Conservation (phyloP, 306 rosid genomes). For the Psophocarpus tetragonolobus region DNA sequence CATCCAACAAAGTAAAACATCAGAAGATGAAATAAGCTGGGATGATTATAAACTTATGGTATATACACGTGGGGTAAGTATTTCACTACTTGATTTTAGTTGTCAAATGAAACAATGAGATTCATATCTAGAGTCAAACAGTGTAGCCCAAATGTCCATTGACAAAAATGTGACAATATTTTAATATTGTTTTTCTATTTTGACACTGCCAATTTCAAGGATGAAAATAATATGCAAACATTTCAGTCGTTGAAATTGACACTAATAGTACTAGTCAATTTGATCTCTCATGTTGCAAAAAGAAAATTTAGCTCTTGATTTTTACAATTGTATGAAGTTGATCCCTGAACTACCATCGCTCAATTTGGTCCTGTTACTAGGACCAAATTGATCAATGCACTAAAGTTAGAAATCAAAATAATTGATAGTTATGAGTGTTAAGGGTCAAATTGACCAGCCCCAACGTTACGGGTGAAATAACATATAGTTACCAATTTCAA, state of each 20-base stretch:
- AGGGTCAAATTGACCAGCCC: not conserved
- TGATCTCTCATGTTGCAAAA: not conserved
- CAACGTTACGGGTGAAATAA: not conserved
- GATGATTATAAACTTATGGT: constrained; percentile 63
- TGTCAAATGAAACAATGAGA: not conserved
- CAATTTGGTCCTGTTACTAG: not conserved
- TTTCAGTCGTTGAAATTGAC: not conserved
- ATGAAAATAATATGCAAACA: not conserved
- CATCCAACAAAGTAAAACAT: constrained; percentile 49
- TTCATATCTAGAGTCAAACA: not conserved
- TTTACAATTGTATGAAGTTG: not conserved
- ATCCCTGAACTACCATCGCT: not conserved
- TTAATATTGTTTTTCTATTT: not conserved
- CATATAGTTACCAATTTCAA: not conserved
- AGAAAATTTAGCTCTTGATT: not conserved
- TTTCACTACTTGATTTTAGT: constrained; percentile 17
- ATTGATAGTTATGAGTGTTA: not conserved
- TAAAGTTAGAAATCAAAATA: not conserved
- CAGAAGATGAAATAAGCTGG: constrained; percentile 56
- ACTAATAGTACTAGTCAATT: not conserved
- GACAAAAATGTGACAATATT: not conserved
- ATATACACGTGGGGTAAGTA: constrained; percentile 64
- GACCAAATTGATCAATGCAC: not conserved
- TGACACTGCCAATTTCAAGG: not conserved
- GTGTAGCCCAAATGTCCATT: not conserved